Evolutionary conservation across 306 rosid species (phyloP).

Genomic region (Urtica urens): DNA sequence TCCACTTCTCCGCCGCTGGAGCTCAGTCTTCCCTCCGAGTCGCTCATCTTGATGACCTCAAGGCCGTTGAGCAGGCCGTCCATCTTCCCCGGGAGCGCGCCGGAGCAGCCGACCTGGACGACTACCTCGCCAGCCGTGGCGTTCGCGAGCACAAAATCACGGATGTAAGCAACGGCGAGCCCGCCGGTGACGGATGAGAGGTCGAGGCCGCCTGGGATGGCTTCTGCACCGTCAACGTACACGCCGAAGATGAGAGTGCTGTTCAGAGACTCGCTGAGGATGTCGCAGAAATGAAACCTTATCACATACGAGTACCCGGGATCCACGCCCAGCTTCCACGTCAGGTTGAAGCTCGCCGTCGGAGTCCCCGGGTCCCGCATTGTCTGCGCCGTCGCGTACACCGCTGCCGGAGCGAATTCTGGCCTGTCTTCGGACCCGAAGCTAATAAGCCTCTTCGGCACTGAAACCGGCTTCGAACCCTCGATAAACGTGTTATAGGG

Average conservation of each 20-base stretch:
- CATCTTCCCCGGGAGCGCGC: constrained; percentile 19
- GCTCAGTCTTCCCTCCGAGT: constrained; percentile 44
- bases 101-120: constrained; percentile 49
- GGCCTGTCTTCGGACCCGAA: constrained; percentile 24
- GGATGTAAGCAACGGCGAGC: constrained; percentile 43
- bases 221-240: constrained; percentile 44
- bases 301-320: constrained; percentile 47
- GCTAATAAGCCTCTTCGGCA: constrained; percentile 24
- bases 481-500: constrained; percentile 38
- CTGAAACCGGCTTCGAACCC: constrained; percentile 33
- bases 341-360: constrained; percentile 46
- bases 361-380: constrained; percentile 32
- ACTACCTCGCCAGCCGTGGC: constrained; percentile 34
- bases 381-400: constrained; percentile 43
- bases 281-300: constrained; percentile 81
- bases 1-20: constrained; percentile 43
- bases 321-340: constrained; percentile 61
- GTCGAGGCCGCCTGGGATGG: constrained; percentile 36
- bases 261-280: constrained; percentile 40
- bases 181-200: constrained; percentile 21
- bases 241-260: constrained; percentile 49
- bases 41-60: constrained; percentile 72
- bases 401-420: constrained; percentile 45
- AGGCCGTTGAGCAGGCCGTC: constrained; percentile 69
- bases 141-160: constrained; percentile 42